phyloP scores from a whole-genome alignment of 441 rosid species.

The Bruguiera hainesii region DNA sequence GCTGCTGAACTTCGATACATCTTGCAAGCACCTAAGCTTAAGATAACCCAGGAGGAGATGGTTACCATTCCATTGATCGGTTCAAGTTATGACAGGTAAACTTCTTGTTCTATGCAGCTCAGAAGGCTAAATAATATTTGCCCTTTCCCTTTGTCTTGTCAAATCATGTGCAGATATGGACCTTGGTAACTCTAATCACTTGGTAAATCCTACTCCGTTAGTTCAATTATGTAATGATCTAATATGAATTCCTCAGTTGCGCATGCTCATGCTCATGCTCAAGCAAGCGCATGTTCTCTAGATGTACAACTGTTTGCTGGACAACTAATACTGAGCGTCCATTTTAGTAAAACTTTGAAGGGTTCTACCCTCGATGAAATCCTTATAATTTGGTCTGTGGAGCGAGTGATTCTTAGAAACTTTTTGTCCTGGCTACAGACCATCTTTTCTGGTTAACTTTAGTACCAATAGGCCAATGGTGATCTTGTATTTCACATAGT shows the following conservation, averaged over 20 bases:
- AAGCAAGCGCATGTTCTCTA: background rate
- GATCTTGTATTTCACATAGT: background rate
- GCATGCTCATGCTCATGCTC: background rate
- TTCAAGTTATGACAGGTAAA: conserved; percentile 79
- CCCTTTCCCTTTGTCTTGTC: too few relatives aligned
- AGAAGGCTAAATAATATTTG: background rate
- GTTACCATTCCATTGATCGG: conserved; percentile 81
- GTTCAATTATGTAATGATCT: too few relatives aligned
- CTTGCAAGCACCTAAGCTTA: conserved; percentile 91
- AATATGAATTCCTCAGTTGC: too few relatives aligned
- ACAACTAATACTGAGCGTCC: background rate
- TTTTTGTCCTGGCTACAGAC: background rate
- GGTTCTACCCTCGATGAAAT: background rate
- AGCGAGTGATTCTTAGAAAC: background rate
- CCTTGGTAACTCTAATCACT: background rate
- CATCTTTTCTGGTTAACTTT: background rate
- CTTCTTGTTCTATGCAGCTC: background rate
- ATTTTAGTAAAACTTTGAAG: background rate
- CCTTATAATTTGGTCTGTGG: background rate
- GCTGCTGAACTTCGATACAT: conserved; percentile 91
- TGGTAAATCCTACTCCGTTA: too few relatives aligned
- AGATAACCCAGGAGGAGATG: conserved; percentile 93
- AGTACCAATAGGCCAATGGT: background rate
- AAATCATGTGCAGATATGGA: background rate
- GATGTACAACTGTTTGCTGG: background rate